A percentile compares a stretch with the other conserved stretches of the same genome.
Conservation (phyloP, 2,329 filamentous ascomycete genomes). For the Penicillium griseofulvum region DNA sequence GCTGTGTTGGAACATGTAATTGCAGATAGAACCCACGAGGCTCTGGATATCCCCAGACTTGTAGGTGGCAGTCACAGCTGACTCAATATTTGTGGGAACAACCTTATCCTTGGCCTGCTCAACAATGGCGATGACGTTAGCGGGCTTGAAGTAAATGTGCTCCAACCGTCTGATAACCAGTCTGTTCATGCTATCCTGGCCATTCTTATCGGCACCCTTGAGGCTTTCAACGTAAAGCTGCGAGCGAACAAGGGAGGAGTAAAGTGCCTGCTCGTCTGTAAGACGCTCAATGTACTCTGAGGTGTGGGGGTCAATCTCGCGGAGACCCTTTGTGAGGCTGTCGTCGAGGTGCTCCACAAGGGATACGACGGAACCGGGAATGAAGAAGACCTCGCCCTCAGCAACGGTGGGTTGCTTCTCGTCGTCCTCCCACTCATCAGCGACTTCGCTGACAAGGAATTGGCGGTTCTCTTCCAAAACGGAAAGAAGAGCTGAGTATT, state of each 20-base stretch:
- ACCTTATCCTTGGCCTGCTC: conserved; percentile 93
- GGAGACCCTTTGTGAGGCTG: conserved; percentile 93
- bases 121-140: conserved; percentile 86
- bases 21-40: conserved; percentile 84
- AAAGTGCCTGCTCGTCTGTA: conserved; percentile 83
- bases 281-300: conserved; percentile 97
- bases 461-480: conserved; percentile 76
- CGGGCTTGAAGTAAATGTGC: conserved; percentile 98
- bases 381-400: conserved; percentile 75
- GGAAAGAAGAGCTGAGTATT: conserved; percentile 73
- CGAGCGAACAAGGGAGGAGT: conserved; percentile 86
- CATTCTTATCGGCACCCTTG: conserved; percentile 65
- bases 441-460: conserved; percentile 83
- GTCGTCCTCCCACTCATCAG: conserved; percentile 98
- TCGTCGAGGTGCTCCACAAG: conserved; percentile 94
- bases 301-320: conserved; percentile 96
- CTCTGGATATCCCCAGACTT: conserved; percentile 64
- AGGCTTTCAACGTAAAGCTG: conserved; percentile 85
- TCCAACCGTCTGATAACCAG: conserved; percentile 91
- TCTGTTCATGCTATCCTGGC: conserved; percentile 87
- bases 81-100: conserved; percentile 68
- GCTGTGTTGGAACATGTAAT: conserved; percentile 90
- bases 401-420: conserved; percentile 81
- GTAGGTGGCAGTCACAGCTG: conserved; percentile 72
- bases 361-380: conserved; percentile 91